Evolutionary conservation across 202 grass and related monocot species (phyloP), one percentile per base, ranked within the genome.

Genomic region (Brachypodium distachyon): DNA sequence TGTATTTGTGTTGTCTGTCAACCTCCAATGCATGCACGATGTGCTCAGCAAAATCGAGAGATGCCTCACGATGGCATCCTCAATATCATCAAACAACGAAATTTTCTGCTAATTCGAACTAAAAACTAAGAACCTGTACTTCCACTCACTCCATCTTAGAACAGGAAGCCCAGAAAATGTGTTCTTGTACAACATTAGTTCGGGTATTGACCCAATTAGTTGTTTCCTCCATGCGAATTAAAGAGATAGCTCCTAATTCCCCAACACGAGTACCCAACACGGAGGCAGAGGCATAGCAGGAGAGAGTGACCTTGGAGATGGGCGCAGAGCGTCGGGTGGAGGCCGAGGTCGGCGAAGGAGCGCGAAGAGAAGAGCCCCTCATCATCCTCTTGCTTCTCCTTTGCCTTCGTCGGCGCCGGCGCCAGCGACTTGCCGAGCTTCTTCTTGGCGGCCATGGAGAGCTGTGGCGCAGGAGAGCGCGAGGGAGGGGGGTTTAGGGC

Each of bases 331-430:
- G 70, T 81, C 65, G 88, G 71, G 73, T 92, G 84, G 61, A 92
- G 87, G 1, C 89, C 87, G 77, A 97, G 91, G 22, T 97, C 86
- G 12, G 79, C 12, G 34, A 97, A 92, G 36, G 89, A 90, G 54
- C 84, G 87, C 0, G 91, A 92, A 11, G 95, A 87, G 77, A 97
- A 94, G 19, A 97, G 10, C 1, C 81, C 81, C 26, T 72, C 51
- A 12, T 23, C 19, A 4, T 62, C 69, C 17, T 68, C 80, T 17
- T 81, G 61, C 40, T 72, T 48, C 29, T 32, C 27, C 80, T 50
- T 51, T 49, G 36, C 54, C 33, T 66, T 38, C 44, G 36, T n/a
- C 82, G 58, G 37, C 53, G 43, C 57, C 62, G 74, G 11, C 58
- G 21, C 7, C 74, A 59, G 54, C 66, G 72, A 43, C 74, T 81